phyloP scores from a whole-genome alignment of 805 yeast species.

The Suhomyces vadensis region DNA sequence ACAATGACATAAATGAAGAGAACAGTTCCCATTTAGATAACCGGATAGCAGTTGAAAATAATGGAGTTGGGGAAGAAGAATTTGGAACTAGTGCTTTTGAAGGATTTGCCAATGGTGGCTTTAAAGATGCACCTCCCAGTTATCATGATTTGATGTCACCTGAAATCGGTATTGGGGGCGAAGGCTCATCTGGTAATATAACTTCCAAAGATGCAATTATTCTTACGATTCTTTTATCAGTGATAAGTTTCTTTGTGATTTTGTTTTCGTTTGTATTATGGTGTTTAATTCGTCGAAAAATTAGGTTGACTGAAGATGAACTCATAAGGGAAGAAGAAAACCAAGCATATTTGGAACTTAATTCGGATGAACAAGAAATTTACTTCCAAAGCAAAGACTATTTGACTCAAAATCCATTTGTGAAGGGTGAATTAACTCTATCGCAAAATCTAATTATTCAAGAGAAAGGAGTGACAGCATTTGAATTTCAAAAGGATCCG shows the following conservation, averaged over 20 bases:
- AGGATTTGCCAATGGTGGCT: not conserved
- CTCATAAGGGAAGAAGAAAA: constrained; percentile 59
- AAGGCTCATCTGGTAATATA: not conserved
- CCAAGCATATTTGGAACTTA: constrained; percentile 56
- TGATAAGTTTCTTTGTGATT: not conserved
- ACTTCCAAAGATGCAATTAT: not conserved
- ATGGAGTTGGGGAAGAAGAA: too few relatives aligned
- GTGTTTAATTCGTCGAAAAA: constrained; percentile 4
- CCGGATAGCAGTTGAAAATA: not conserved
- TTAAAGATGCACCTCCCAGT: not conserved
- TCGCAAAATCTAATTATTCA: constrained; percentile 70
- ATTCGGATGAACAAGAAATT: constrained; percentile 68
- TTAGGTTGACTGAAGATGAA: constrained; percentile 48
- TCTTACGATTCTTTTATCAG: not conserved
- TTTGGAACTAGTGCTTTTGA: too few relatives aligned
- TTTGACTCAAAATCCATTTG: constrained; percentile 33
- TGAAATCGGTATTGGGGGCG: not conserved
- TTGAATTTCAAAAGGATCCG: constrained; percentile 73
- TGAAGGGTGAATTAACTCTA: constrained; percentile 47
- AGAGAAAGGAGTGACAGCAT: constrained; percentile 86
- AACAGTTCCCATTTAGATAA: too few relatives aligned
- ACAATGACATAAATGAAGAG: too few relatives aligned
- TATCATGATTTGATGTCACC: not conserved
- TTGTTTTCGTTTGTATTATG: not conserved
- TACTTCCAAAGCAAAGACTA: constrained; percentile 65